phyloP scores from a whole-genome alignment of 2,329 filamentous ascomycete genomes.

The Apiospora marii region DNA sequence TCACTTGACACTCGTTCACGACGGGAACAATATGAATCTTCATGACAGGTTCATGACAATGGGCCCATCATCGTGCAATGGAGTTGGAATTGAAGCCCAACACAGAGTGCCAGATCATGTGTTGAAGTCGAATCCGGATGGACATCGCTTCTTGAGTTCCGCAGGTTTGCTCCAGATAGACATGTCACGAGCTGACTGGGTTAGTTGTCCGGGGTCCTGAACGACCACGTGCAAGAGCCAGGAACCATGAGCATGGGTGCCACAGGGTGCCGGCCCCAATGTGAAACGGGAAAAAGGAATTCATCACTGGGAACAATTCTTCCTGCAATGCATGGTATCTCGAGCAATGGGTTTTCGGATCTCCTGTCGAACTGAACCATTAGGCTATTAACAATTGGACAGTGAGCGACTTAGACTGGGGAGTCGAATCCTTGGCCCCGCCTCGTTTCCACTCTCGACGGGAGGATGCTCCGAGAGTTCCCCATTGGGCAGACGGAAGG shows the following conservation, averaged over 20 bases:
- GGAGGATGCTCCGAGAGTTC: conserved; percentile 6
- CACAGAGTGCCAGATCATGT: neutral
- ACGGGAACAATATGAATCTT: neutral
- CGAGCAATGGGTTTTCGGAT: neutral
- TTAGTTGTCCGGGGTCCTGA: too few species aligned
- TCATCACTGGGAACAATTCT: neutral
- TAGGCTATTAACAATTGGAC: neutral
- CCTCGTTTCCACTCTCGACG: conserved; percentile 6
- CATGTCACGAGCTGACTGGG: neutral
- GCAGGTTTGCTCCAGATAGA: neutral
- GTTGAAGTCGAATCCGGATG: neutral
- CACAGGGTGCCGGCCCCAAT: neutral
- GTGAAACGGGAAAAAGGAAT: neutral
- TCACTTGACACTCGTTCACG: too few species aligned
- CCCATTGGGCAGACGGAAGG: conserved; percentile 11
- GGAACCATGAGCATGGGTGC: neutral
- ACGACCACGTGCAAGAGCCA: neutral
- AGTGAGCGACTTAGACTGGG: neutral
- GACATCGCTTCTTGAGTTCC: neutral
- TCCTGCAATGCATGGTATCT: neutral
- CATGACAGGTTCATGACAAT: neutral
- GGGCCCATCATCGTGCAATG: neutral
- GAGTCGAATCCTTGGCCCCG: neutral
- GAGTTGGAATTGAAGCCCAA: neutral
- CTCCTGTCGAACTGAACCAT: neutral